phyloP scores from a whole-genome alignment of 306 rosid genomes.

The Abrus precatorius region DNA sequence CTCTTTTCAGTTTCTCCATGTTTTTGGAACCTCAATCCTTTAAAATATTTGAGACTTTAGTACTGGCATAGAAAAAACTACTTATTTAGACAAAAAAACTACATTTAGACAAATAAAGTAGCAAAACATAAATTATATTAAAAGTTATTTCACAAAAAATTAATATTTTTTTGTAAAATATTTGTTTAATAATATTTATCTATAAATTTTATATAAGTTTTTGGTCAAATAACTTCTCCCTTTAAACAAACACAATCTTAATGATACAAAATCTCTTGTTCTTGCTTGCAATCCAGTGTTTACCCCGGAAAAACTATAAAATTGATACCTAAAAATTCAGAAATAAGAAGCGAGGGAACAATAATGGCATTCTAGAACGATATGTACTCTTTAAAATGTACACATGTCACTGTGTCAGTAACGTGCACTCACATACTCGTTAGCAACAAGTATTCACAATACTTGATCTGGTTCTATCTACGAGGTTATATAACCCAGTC shows the following conservation, averaged over 20 bases:
- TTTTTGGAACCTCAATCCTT: not conserved
- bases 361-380: constrained; percentile 20
- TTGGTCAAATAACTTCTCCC: too few species aligned
- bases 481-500: constrained; percentile 43
- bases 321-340: constrained; percentile 1
- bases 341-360: constrained; percentile 32
- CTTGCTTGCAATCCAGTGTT: not conserved
- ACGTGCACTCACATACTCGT: constrained; percentile 33
- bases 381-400: constrained; percentile 45
- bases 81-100: too few species aligned
- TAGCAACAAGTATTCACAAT: constrained; percentile 53
- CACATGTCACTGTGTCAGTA: constrained; percentile 25
- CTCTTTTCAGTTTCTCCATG: not conserved
- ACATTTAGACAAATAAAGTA: too few species aligned
- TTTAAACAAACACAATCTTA: too few species aligned
- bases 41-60: too few species aligned
- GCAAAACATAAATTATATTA: too few species aligned
- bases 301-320: not conserved
- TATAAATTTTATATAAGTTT: too few species aligned
- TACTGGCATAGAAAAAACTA: too few species aligned
- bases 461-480: constrained; percentile 45
- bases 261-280: not conserved
- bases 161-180: too few species aligned
- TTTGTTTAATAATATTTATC: too few species aligned
- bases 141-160: too few species aligned